Percentiles rank a stretch among this genome's conserved stretches.
These are phyloP conservation scores for Phytophthora meadii DNA, from an alignment of 352 stramenopile species.

Conservation along the genomic window DNA sequence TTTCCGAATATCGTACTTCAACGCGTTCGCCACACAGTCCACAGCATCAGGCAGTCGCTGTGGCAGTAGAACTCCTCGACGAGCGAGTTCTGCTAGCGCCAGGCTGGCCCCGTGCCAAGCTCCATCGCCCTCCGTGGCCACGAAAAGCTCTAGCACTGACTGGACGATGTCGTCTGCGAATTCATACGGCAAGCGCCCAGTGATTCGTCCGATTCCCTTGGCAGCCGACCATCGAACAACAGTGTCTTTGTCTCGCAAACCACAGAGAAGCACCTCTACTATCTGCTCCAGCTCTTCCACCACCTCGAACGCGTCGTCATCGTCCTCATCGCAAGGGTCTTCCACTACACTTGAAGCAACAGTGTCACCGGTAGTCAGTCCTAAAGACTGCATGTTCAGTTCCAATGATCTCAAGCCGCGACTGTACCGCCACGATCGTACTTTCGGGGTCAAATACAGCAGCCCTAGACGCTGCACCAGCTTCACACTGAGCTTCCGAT, in stretches of 20 bases:
- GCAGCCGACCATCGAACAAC: conserved; percentile 98
- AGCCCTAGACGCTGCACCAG: conserved; percentile 95
- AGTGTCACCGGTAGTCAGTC: conserved; percentile 25
- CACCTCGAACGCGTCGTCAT: conserved; percentile 74
- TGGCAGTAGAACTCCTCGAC: conserved; percentile 95
- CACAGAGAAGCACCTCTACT: conserved; percentile 91
- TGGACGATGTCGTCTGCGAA: conserved; percentile 98
- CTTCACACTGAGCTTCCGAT: conserved; percentile 97
- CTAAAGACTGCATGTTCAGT: conserved; percentile 87
- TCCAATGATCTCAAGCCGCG: conserved; percentile 93
- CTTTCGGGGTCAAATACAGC: conserved; percentile 93
- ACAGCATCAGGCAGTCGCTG: conserved; percentile 92
- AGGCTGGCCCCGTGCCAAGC: conserved; percentile 98
- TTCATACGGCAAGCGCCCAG: conserved; percentile 92
- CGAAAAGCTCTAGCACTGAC: conserved; percentile 95
- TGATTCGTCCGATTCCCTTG: conserved; percentile 98
- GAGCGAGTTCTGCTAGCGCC: conserved; percentile 95
- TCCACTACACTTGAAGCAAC: conserved; percentile 8
- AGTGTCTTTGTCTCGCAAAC: conserved; percentile 95
- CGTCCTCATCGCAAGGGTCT: conserved; percentile 31
- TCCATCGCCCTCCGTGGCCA: conserved; percentile 91
- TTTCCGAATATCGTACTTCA: conserved; percentile 96
- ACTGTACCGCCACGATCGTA: conserved; percentile 97
- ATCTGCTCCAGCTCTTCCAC: conserved; percentile 98
- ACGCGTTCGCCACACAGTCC: conserved; percentile 90